Evolutionary conservation across 1,139 yeast genomes (phyloP), one percentile per base, ranked within the genome.

Genomic region (Debaryomyces robertsiae): DNA sequence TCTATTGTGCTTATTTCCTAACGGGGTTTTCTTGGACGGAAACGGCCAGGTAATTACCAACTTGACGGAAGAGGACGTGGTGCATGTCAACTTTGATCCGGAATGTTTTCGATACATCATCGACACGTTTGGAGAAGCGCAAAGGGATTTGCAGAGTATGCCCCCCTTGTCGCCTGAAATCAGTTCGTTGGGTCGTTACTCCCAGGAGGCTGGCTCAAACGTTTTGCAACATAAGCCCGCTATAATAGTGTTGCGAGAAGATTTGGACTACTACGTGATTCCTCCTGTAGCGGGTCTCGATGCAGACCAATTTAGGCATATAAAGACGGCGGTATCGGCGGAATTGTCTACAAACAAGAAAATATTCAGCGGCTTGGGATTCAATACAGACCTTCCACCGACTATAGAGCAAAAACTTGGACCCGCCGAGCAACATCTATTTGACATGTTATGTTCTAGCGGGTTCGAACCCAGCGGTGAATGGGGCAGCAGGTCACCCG

Each of bases 391-490:
- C 16, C 43, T 58, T 14, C 60, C 67, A 4, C 47, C 53, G 1
- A 32, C 54, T 1, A 45, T 69, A 3, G 71, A 60, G 3, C 80
- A 79, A 49, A 70, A 69, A 23, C 67, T 88, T 42, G 96, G 95
- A 2, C 85, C 96, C 6, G 98, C 98, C 0, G 99, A 94, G 61
- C 93, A 86, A 59, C 98, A 93, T 63, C 72, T 94, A 40, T 79
- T 89, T 64, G 97, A 90, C 49, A 94, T 94, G 98, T 75, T 94
- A 40, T 90, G 97, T 55, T 76, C 94, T 0, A 84, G 95, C 1
- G 99, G 99, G 0, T 88, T 91, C 51, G 65, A 72, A 4, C 67
- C 77, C 6, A 72, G 73, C 23, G 91, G 88, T 32, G 57, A 61
- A 16, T 94, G 99, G 99, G 97, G 96, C 3, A 83, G 81, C 57